Conservation (phyloP, 129 eudicot species). For the carrot (Daucus carota) region DNA sequence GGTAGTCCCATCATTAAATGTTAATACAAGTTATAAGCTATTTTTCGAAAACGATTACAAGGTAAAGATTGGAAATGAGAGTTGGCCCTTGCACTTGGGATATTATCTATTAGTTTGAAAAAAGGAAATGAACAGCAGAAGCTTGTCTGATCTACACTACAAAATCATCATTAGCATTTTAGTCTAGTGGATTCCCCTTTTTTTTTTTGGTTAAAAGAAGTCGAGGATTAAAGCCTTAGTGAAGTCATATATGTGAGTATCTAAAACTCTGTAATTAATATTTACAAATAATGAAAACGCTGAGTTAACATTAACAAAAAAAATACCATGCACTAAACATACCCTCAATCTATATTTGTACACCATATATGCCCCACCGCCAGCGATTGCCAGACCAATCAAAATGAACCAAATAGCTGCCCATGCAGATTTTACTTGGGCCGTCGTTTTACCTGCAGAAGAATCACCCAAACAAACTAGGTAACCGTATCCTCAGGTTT, state of each 20-base stretch:
- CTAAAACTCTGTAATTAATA: background rate
- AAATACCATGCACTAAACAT: constrained; percentile 19
- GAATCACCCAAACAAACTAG: constrained; percentile 2
- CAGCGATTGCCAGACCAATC: constrained; percentile 57
- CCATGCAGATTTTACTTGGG: constrained; percentile 59
- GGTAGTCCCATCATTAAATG: background rate
- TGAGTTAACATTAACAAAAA: constrained; percentile 6
- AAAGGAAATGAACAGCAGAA: background rate
- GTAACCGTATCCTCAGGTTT: background rate
- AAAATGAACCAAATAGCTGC: constrained; percentile 66
- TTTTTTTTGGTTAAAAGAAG: background rate
- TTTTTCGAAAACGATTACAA: background rate
- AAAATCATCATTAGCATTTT: background rate
- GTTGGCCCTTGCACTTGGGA: background rate
- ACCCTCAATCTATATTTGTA: constrained; percentile 88
- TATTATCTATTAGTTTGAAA: no score
- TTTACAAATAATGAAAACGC: no score
- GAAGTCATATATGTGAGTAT: background rate
- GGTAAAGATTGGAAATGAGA: background rate
- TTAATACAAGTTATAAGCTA: background rate
- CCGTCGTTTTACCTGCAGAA: constrained; percentile 55
- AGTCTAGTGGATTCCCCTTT: background rate
- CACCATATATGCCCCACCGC: constrained; percentile 57
- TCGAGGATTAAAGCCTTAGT: background rate
- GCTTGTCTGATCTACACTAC: background rate